phyloP scores from a whole-genome alignment of 2,329 filamentous ascomycete species.

The Rhinocladiella similis region DNA sequence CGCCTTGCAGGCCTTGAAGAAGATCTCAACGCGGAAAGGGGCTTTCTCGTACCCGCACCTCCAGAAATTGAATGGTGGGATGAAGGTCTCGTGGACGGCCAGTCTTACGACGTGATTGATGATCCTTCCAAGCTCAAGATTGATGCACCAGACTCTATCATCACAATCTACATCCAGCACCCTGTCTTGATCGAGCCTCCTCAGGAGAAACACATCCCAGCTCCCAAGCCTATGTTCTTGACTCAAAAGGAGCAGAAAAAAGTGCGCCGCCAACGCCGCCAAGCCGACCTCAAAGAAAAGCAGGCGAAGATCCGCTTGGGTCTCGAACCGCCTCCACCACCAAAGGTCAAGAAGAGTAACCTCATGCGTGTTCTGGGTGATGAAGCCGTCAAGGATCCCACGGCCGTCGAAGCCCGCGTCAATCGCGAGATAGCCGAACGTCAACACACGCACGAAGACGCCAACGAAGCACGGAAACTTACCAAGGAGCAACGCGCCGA shows the following conservation, averaged over 20 bases:
- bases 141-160: constrained; percentile 74
- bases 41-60: constrained; percentile 79
- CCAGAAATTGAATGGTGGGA: constrained; percentile 98
- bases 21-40: constrained; percentile 83
- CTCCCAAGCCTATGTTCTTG: constrained; percentile 86
- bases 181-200: constrained; percentile 88
- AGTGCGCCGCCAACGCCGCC: constrained; percentile 81
- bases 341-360: constrained; percentile 96
- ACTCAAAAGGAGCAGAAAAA: constrained; percentile 91
- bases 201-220: constrained; percentile 78
- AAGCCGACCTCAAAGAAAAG: constrained; percentile 91
- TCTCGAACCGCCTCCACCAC: constrained; percentile 82
- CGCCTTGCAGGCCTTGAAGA: constrained; percentile 93
- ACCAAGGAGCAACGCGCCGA: constrained; percentile 84
- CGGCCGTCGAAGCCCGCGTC: constrained; percentile 91
- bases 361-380: constrained; percentile 96
- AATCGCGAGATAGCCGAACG: constrained; percentile 91
- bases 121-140: constrained; percentile 69
- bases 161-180: constrained; percentile 90
- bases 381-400: constrained; percentile 91
- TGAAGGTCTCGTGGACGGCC: constrained; percentile 76
- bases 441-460: constrained; percentile 70
- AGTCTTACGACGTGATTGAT: constrained; percentile 71
- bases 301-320: constrained; percentile 95
- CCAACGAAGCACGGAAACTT: constrained; percentile 82